Percentiles rank a stretch among this genome's conserved stretches.
phyloP scores from a whole-genome alignment of 2,329 filamentous ascomycete genomes.

The Colletotrichum destructivum region DNA sequence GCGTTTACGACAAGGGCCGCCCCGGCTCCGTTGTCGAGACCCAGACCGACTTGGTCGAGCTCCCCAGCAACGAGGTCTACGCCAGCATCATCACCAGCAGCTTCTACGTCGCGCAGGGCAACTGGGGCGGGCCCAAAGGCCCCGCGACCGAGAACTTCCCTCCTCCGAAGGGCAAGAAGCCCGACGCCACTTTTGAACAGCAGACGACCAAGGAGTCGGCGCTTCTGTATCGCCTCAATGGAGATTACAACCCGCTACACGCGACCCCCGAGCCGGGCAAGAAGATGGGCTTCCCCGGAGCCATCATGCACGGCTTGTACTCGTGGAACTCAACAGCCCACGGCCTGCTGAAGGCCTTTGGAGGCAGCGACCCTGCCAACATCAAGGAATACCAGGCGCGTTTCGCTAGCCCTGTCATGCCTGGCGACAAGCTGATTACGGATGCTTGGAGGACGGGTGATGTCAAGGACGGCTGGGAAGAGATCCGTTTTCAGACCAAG shows the following conservation, averaged over 20 bases:
- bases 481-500: conserved; percentile 84
- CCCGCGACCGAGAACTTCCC: conserved; percentile 85
- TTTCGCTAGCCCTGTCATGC: conserved; percentile 87
- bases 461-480: conserved; percentile 78
- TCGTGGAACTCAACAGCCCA: conserved; percentile 88
- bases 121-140: conserved; percentile 93
- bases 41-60: conserved; percentile 83
- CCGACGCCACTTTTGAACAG: conserved; percentile 79
- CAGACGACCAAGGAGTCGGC: conserved; percentile 82
- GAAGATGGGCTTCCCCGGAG: conserved; percentile 92
- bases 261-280: conserved; percentile 86
- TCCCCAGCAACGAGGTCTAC: conserved; percentile 78
- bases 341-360: conserved; percentile 79
- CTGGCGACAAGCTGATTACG: conserved; percentile 85
- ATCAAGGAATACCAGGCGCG: conserved; percentile 91
- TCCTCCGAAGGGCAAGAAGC: conserved; percentile 78
- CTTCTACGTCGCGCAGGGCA: conserved; percentile 85
- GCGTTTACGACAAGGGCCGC: conserved; percentile 92
- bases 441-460: conserved; percentile 86
- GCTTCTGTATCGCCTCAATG: conserved; percentile 86
- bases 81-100: conserved; percentile 76
- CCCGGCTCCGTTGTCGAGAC: conserved; percentile 86
- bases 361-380: conserved; percentile 83
- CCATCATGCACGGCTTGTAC: conserved; percentile 91
- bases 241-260: conserved; percentile 95